Evolutionary conservation across 1,284 basidiomycete species (phyloP).

Genomic region (Moesziomyces parantarcticus): DNA sequence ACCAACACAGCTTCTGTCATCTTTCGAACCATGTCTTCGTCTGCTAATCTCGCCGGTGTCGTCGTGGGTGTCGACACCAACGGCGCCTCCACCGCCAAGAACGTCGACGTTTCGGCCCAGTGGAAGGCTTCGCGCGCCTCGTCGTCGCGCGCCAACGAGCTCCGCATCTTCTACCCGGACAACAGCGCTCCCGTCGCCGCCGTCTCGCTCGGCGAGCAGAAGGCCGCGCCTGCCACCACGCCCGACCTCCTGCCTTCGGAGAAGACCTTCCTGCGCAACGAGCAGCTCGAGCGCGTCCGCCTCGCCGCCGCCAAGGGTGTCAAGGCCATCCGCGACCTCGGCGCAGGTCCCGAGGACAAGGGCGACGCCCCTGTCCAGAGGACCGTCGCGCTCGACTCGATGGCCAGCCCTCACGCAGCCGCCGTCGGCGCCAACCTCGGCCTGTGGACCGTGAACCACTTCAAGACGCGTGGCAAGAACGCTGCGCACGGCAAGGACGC

Average conservation of each 20-base stretch:
- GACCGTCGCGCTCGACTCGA: conserved; percentile 57
- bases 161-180: conserved; percentile 61
- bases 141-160: conserved; percentile 56
- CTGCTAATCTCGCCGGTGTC: conserved; percentile 38
- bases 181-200: conserved; percentile 54
- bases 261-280: conserved; percentile 61
- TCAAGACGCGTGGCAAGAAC: conserved; percentile 62
- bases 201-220: conserved; percentile 59
- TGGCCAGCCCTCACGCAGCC: conserved; percentile 61
- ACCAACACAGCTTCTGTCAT: not conserved
- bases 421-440: conserved; percentile 62
- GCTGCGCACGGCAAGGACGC: conserved; percentile 49
- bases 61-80: conserved; percentile 51
- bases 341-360: conserved; percentile 44
- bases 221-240: conserved; percentile 57
- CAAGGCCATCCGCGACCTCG: conserved; percentile 61
- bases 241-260: conserved; percentile 57
- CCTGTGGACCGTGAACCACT: conserved; percentile 64
- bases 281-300: conserved; percentile 60
- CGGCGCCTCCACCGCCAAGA: conserved; percentile 49
- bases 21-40: conserved; percentile 35
- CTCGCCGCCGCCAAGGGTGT: conserved; percentile 64
- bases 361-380: conserved; percentile 40
- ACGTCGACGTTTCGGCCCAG: conserved; percentile 55
- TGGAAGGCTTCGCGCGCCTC: conserved; percentile 62